A percentile compares a stretch with the other conserved stretches of the same genome.
Conservation (phyloP, 139 green algal species). For the Monoraphidium neglectum region DNA sequence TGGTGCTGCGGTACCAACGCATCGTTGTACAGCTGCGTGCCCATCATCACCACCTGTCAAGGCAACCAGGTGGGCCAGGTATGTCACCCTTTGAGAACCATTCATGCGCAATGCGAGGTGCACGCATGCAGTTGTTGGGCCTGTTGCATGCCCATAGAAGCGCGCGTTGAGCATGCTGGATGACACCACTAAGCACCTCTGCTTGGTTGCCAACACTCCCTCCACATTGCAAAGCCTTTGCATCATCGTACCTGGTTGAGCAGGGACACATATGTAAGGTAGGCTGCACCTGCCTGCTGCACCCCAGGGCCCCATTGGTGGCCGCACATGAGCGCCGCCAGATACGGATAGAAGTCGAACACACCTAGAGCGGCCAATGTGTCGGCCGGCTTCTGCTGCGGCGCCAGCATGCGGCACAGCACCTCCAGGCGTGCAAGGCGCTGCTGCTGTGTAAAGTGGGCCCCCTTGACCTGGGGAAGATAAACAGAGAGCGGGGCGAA, state of each 20-base stretch:
- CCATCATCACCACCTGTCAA: slow-evolving; percentile 55
- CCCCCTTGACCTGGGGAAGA: slow-evolving; percentile 25
- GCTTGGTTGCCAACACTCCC: too few relatives aligned
- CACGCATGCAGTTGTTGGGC: too few relatives aligned
- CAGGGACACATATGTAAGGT: slow-evolving; percentile 53
- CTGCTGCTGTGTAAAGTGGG: slow-evolving; percentile 14
- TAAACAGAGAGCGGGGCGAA: neutral
- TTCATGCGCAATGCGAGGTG: too few relatives aligned
- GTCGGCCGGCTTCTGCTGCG: slow-evolving; percentile 28
- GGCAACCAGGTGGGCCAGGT: too few relatives aligned
- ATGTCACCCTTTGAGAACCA: too few relatives aligned
- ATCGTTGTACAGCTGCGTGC: slow-evolving; percentile 69
- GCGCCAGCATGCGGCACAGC: slow-evolving; percentile 19
- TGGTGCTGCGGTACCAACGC: slow-evolving; percentile 57
- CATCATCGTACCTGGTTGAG: slow-evolving; percentile 44
- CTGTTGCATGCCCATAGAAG: too few relatives aligned
- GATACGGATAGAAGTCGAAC: slow-evolving; percentile 53
- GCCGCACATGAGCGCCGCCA: slow-evolving; percentile 18
- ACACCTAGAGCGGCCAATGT: slow-evolving; percentile 43
- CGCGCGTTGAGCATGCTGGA: too few relatives aligned
- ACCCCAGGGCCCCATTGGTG: neutral
- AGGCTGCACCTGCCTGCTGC: slow-evolving; percentile 40
- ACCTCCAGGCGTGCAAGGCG: slow-evolving; percentile 4
- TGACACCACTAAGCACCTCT: too few relatives aligned
- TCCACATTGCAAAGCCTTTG: too few relatives aligned